Evolutionary conservation across 441 rosid species (phyloP).

Genomic region (Populus tomentosa): DNA sequence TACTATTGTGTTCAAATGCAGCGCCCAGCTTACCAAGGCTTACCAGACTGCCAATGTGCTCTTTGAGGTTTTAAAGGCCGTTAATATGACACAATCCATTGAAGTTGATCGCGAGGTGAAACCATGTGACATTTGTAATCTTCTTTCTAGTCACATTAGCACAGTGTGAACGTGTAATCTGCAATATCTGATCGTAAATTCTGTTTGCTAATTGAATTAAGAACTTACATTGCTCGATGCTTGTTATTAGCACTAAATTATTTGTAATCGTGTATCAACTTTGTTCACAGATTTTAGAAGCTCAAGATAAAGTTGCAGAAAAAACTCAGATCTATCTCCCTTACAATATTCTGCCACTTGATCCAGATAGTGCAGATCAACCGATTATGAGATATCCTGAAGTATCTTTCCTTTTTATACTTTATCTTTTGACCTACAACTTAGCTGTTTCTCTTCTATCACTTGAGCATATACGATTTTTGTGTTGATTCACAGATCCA

Average conservation of each 20-base stretch:
- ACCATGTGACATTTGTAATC: slow-evolving; percentile 5
- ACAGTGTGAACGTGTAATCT: too few species aligned
- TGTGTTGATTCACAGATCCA: slow-evolving; percentile 51
- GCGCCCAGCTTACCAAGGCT: slow-evolving; percentile 98
- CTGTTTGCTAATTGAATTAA: too few species aligned
- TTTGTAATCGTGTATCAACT: slow-evolving; percentile 18
- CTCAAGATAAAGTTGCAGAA: too few species aligned
- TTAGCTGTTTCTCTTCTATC: not conserved
- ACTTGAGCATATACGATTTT: slow-evolving; percentile 7
- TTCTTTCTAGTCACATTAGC: not conserved
- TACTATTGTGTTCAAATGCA: slow-evolving; percentile 28
- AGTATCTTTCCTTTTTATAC: too few species aligned
- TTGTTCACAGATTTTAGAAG: too few species aligned
- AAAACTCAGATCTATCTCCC: too few species aligned
- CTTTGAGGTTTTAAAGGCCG: slow-evolving; percentile 97
- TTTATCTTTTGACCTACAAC: slow-evolving; percentile 18
- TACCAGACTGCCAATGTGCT: slow-evolving; percentile 98
- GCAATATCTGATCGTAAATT: too few species aligned
- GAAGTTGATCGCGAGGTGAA: slow-evolving; percentile 96
- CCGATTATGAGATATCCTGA: too few species aligned
- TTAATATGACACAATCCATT: slow-evolving; percentile 84
- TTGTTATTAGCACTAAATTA: not conserved
- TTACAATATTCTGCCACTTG: too few species aligned
- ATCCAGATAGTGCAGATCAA: too few species aligned
- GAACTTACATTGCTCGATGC: too few species aligned